These are phyloP conservation scores for Zalaria obscura DNA, from an alignment of 2,329 filamentous ascomycete genomes.

Conservation along the genomic window DNA sequence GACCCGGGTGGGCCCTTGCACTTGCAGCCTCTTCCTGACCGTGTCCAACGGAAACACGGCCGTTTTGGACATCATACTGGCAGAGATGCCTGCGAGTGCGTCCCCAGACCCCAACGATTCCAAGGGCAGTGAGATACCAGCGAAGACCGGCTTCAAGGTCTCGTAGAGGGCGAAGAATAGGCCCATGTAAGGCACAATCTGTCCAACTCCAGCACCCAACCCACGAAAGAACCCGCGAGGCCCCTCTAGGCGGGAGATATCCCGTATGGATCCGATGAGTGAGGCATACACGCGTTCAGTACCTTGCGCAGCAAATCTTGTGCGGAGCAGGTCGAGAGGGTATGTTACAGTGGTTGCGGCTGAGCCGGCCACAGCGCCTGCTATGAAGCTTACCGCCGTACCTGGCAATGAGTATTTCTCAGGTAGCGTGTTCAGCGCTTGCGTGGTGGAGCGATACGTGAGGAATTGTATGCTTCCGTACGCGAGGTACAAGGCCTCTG, in stretches of 20 bases:
- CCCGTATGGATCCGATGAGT: constrained; percentile 51
- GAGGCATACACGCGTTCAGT: constrained; percentile 63
- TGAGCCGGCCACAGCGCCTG: constrained; percentile 71
- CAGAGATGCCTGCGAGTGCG: constrained; percentile 66
- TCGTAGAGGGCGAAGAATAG: constrained; percentile 91
- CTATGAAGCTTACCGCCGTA: constrained; percentile 64
- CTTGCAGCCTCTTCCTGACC: constrained; percentile 82
- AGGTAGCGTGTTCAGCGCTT: constrained; percentile 45
- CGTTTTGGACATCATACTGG: constrained; percentile 74
- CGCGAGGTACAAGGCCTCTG: constrained; percentile 83
- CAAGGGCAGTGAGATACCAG: constrained; percentile 41
- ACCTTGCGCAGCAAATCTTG: constrained; percentile 92
- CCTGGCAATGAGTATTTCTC: constrained; percentile 40
- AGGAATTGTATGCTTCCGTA: constrained; percentile 87
- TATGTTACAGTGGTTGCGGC: constrained; percentile 75
- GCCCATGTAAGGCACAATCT: constrained; percentile 95
- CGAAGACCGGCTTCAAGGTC: constrained; percentile 37
- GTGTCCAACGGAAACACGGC: constrained; percentile 86
- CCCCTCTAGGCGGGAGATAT: constrained; percentile 68
- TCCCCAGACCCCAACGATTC: constrained; percentile 56
- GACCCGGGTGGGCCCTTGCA: constrained; percentile 74
- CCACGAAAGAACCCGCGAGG: constrained; percentile 74
- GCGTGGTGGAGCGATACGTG: constrained; percentile 62
- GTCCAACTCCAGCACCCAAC: constrained; percentile 62
- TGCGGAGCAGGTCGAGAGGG: constrained; percentile 82